Conservation (phyloP, 306 rosid species). For the Hippophae gyantsensis region DNA sequence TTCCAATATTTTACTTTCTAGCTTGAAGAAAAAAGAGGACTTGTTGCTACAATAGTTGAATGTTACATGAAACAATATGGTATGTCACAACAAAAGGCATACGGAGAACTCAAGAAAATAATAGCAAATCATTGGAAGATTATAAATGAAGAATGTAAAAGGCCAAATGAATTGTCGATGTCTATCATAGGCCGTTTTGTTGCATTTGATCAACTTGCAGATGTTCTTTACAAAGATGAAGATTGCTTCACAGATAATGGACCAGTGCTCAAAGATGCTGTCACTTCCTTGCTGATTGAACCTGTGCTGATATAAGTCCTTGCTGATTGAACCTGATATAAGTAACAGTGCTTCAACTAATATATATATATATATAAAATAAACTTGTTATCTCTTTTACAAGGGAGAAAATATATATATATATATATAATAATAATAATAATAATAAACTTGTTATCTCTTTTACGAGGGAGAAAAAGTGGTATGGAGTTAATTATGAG, state of each 20-base stretch:
- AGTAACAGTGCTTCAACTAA: no score
- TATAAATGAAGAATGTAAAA: background rate
- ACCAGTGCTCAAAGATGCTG: background rate
- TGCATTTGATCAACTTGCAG: background rate
- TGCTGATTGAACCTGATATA: background rate
- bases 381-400: no score
- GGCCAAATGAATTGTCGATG: constrained; percentile 2
- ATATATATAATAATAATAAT: no score
- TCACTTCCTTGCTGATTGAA: background rate
- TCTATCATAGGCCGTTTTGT: background rate
- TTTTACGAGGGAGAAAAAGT: no score
- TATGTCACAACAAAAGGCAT: background rate
- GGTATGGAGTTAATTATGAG: no score
- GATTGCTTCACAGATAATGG: background rate
- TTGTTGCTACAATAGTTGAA: background rate
- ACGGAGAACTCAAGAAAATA: background rate
- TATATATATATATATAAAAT: no score
- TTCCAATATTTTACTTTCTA: background rate
- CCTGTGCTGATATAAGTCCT: background rate
- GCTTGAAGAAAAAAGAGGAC: constrained; percentile 14
- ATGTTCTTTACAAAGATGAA: constrained; percentile 5
- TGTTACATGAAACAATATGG: constrained; percentile 11
- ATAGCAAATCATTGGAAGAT: constrained; percentile 9
- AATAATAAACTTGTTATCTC: no score
- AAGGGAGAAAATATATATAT: no score